Percentiles rank a stretch among this genome's conserved stretches.
Evolutionary conservation across 2,329 filamentous ascomycete genomes (phyloP).

Genomic region (Aspergillus quadricinctus): DNA sequence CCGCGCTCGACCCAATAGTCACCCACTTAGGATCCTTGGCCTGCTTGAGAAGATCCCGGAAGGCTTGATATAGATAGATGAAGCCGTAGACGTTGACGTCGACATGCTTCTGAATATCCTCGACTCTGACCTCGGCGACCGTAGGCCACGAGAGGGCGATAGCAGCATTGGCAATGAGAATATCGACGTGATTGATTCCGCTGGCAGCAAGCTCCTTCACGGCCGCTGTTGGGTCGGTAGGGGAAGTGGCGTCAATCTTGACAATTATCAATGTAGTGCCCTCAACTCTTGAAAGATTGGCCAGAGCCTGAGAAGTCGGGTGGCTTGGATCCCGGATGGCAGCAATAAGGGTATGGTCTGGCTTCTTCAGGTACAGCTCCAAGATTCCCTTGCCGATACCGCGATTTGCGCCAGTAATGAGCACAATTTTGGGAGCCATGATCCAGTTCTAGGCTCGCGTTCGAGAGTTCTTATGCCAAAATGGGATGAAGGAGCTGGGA

Average conservation of each 20-base stretch:
- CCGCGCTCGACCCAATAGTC: constrained; percentile 11
- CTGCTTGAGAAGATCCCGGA: constrained; percentile 7
- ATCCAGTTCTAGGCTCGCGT: too few relatives aligned
- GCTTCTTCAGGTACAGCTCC: constrained; percentile 3
- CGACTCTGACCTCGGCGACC: constrained; percentile 10
- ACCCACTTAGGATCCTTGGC: constrained; percentile 12
- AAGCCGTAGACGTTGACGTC: constrained; percentile 35
- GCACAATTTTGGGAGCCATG: constrained; percentile 6
- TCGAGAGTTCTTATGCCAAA: too few relatives aligned
- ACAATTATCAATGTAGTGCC: constrained; percentile 39
- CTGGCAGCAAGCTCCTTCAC: constrained; percentile 25
- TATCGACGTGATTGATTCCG: constrained; percentile 44
- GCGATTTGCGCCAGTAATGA: constrained; percentile 10
- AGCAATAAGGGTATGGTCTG: constrained; percentile 5
- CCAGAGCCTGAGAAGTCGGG: constrained; percentile 1
- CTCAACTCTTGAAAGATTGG: constrained; percentile 30
- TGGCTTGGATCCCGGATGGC: constrained; percentile 4
- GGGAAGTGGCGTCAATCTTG: constrained; percentile 39
- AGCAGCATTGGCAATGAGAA: constrained; percentile 53
- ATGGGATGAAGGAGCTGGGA: too few relatives aligned
- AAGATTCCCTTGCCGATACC: constrained; percentile 7
- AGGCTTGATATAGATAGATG: constrained; percentile 19
- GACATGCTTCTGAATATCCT: constrained; percentile 24
- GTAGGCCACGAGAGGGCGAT: constrained; percentile 22
- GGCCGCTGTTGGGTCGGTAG: constrained; percentile 31